phyloP scores from a whole-genome alignment of 2,329 filamentous ascomycete genomes.

The Coccinonectria pachysandricola region DNA sequence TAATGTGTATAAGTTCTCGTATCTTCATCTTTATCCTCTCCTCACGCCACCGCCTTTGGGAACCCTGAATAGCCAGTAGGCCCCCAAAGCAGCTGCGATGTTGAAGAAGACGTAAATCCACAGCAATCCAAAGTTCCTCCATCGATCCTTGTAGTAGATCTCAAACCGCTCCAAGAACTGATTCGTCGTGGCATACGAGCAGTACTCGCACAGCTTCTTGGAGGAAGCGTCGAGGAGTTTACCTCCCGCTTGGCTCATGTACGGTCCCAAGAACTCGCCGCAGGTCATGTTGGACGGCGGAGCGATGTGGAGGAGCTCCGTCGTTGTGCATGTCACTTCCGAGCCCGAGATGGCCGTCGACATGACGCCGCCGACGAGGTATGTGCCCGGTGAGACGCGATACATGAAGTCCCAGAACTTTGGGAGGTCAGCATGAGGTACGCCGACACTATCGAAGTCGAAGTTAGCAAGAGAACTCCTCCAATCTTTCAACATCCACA shows the following conservation, averaged over 20 bases:
- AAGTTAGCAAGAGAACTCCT: neutral
- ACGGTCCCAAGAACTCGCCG: slow-evolving; percentile 38
- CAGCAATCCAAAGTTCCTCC: slow-evolving; percentile 44
- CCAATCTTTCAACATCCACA: too few species aligned
- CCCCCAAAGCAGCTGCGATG: slow-evolving; percentile 30
- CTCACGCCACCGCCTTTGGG: slow-evolving; percentile 12
- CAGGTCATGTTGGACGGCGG: slow-evolving; percentile 45
- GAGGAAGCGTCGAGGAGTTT: slow-evolving; percentile 20
- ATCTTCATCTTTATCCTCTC: neutral
- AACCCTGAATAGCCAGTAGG: slow-evolving; percentile 34
- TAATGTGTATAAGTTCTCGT: too few species aligned
- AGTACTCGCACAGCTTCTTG: slow-evolving; percentile 32
- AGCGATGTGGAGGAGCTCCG: slow-evolving; percentile 53
- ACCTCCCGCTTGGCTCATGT: slow-evolving; percentile 34
- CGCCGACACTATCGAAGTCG: slow-evolving; percentile 41
- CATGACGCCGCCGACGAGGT: slow-evolving; percentile 56
- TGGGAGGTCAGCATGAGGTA: slow-evolving; percentile 45
- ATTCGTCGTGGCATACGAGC: slow-evolving; percentile 25
- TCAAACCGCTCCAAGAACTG: slow-evolving; percentile 26
- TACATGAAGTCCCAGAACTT: slow-evolving; percentile 67
- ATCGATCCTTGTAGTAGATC: slow-evolving; percentile 35
- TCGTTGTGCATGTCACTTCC: slow-evolving; percentile 45
- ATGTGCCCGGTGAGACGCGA: slow-evolving; percentile 60
- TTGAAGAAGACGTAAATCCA: slow-evolving; percentile 43
- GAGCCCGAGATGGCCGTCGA: slow-evolving; percentile 51